A percentile compares a stretch with the other conserved stretches of the same genome.
Conservation (phyloP, 179 eudicot species). For the Silene vulgaris region DNA sequence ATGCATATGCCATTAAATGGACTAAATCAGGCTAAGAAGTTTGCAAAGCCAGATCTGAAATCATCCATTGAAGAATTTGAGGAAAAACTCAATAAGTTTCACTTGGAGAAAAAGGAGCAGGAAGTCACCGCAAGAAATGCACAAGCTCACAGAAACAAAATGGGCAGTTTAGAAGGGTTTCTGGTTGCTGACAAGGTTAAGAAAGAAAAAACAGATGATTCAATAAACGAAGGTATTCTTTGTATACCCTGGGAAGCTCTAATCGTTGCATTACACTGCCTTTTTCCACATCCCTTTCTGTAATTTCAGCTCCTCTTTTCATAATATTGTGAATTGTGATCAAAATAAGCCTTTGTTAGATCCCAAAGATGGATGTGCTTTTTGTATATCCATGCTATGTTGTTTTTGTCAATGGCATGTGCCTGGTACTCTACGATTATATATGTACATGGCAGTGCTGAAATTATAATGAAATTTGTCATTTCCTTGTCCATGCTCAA, state of each 20-base stretch:
- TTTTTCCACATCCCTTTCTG: slow-evolving; percentile 8
- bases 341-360: too few species aligned
- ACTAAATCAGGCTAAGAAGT: slow-evolving; percentile 69
- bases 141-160: slow-evolving; percentile 59
- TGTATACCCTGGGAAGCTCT: background rate
- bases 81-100: slow-evolving; percentile 71
- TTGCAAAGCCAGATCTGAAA: slow-evolving; percentile 85
- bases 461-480: background rate
- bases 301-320: background rate
- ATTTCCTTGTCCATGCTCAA: background rate
- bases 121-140: slow-evolving; percentile 79
- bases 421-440: background rate
- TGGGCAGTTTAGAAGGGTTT: slow-evolving; percentile 42
- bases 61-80: slow-evolving; percentile 81
- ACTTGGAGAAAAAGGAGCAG: slow-evolving; percentile 80
- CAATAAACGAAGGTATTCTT: slow-evolving; percentile 42
- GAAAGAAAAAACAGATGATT: slow-evolving; percentile 50
- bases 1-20: slow-evolving; percentile 1
- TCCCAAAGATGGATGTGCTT: background rate
- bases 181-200: slow-evolving; percentile 28
- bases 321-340: slow-evolving; percentile 5
- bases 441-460: background rate
- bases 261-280: slow-evolving; percentile 5
- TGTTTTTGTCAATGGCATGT: background rate
- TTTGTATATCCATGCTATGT: background rate